These are phyloP conservation scores for Ustilaginoidea virens DNA, from an alignment of 2,329 filamentous ascomycete genomes.

Conservation along the genomic window DNA sequence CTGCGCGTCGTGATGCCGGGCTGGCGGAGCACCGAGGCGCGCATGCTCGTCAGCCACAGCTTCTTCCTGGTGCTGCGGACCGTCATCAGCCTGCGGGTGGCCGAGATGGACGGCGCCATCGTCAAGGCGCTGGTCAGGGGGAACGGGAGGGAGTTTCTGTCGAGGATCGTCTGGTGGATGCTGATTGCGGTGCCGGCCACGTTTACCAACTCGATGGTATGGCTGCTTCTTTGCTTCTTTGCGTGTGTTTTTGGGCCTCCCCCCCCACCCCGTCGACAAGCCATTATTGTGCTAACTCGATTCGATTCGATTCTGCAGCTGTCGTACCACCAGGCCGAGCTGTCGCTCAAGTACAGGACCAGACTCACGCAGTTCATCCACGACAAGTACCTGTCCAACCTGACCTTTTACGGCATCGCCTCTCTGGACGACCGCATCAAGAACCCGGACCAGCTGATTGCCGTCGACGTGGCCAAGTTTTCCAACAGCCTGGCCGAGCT, in stretches of 20 bases:
- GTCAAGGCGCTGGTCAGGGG: slow-evolving; percentile 88
- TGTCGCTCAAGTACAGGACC: slow-evolving; percentile 84
- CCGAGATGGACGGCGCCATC: slow-evolving; percentile 84
- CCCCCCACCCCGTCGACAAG: no score
- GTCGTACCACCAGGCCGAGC: slow-evolving; percentile 90
- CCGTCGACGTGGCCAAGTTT: slow-evolving; percentile 91
- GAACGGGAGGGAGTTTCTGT: slow-evolving; percentile 77
- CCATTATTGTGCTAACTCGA: neutral
- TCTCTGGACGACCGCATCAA: slow-evolving; percentile 95
- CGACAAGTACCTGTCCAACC: slow-evolving; percentile 87
- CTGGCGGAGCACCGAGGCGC: slow-evolving; percentile 75
- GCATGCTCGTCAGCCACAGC: slow-evolving; percentile 77
- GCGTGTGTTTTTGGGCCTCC: no score
- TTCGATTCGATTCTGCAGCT: slow-evolving; percentile 38
- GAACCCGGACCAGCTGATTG: slow-evolving; percentile 94
- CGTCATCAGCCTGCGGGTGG: slow-evolving; percentile 87
- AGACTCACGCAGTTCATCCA: slow-evolving; percentile 90
- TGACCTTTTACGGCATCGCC: slow-evolving; percentile 95
- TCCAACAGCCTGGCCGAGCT: slow-evolving; percentile 88
- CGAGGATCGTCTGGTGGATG: slow-evolving; percentile 96
- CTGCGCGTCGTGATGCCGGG: slow-evolving; percentile 80
- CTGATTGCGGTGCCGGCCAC: slow-evolving; percentile 87
- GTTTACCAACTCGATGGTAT: slow-evolving; percentile 96
- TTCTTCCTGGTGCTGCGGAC: slow-evolving; percentile 85
- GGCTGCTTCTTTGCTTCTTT: no score